Evolutionary conservation across 2,329 filamentous ascomycete species (phyloP), one percentile per base, ranked within the genome.

Genomic region (Fusarium zealandicum): DNA sequence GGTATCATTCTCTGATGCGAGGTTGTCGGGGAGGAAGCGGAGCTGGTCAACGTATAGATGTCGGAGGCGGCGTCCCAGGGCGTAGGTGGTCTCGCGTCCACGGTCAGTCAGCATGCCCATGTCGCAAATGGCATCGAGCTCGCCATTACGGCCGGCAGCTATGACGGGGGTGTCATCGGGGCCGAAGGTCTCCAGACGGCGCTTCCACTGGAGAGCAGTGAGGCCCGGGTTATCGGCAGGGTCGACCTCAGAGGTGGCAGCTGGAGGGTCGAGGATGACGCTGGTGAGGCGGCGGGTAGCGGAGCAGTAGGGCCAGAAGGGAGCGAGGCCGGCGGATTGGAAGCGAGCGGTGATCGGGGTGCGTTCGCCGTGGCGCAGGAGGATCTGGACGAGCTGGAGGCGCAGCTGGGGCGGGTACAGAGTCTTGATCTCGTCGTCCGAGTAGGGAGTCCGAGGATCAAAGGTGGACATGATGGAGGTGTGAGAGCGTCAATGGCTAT

Each of bases 261-360:
- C 64, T 39, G 73, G 59, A 50, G 76, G 73, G 51, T 79, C 75
- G 30, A 84, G 76, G 27, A 85, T 73, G 58, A 74, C 77, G 25
- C 76, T 76, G 56, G 75, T 84, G 70, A 98, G 82, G 62, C 88
- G 87, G 54, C 85, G 83, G 17, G 90, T 90, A 49, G 88, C 85
- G 61, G 84, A 83, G 76, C 95, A 99, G 76, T 97, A 98, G 2
- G 95, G 92, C 95, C 95, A 99, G 75, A 86, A 87, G 42, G 81
- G 71, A 36, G 76, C 72, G n/a, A 89, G 80, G 10, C 85, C 86
- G 40, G 84, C 83, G 76, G 93, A 95, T 70, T 90, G 84, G 73
- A 99, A 97, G 32, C 95, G 89, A n/a, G 90, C 82, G 52, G 86
- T 90, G 22, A 98, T 90, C 22, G 93, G 93, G 7, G 89, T 93